A percentile compares a stretch with the other conserved stretches of the same genome.
These are phyloP conservation scores for Letharia lupina DNA, from an alignment of 495 filamentous ascomycete species.

Conservation along the genomic window DNA sequence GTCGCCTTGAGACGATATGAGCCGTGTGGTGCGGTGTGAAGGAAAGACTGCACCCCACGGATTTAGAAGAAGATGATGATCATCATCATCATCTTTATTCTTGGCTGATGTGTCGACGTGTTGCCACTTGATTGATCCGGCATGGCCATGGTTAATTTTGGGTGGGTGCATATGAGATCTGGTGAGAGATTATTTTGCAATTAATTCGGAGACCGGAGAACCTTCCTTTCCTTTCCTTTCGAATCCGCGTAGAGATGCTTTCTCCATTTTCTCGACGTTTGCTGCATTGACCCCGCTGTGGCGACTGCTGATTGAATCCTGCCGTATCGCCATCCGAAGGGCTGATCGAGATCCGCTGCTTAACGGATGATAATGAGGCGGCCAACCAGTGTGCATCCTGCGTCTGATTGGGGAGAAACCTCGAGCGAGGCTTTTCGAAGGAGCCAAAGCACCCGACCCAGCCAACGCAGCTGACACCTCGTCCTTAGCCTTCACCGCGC, in stretches of 20 bases:
- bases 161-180: not conserved
- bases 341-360: not conserved
- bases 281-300: not conserved
- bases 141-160: not conserved
- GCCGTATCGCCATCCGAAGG: not conserved
- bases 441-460: not conserved
- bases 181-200: no score
- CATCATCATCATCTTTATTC: not conserved
- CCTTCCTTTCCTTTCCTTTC: not conserved
- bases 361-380: constrained; percentile 9
- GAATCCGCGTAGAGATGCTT: not conserved
- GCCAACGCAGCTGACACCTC: not conserved
- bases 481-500: not conserved
- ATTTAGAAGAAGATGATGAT: not conserved
- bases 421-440: not conserved
- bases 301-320: not conserved
- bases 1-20: not conserved
- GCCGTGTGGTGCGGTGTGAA: no score
- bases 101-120: not conserved
- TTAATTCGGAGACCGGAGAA: not conserved
- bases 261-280: not conserved
- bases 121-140: not conserved
- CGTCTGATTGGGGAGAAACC: not conserved
- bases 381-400: not conserved
- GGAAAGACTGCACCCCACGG: not conserved